Base-by-base conservation (phyloP, 495 filamentous ascomycete species). In the Neurospora sp. region DNA sequence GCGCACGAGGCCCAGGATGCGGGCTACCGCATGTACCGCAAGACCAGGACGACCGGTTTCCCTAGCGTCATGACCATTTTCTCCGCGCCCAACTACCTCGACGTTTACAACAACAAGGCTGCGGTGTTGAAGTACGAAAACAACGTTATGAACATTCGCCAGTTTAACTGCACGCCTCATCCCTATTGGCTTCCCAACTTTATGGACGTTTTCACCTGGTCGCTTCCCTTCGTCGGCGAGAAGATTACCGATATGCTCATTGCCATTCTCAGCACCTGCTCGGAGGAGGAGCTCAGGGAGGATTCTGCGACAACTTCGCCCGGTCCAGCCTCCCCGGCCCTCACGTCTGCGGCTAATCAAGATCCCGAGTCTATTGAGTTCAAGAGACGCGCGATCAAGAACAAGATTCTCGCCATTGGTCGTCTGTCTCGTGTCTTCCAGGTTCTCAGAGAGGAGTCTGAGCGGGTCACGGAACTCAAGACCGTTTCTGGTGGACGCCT, bases 41-140 rank as follows among this genome's bases (percentile, higher is more conserved):
- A 99, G 87, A 99, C 96, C 1, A 89, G 94, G 40, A 98, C 96
- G 1, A 99, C 96, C 16, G 96, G 96, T 3, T 99, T 99, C 86
- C 96, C 96, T 11, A 97, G 94, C 83, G 96, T 99, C 72, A 99
- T 99, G 96, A 99, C 96, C 59, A 99, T 99, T 80, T 99, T 99
- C 88, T 98, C 95, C 69, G 96, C 96, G 5, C 96, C 96, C 31
- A 99, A 99, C 80, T 98, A 99, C 80, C 87, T 99, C 75, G 96
- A 99, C 80, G 94, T 99, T n/a, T 99, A 99, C 85, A 99, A 99
- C 89, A 99, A 99, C 89, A 99, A 99, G 84, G 96, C 96, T 1
- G 96, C 96, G 0, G 96, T 99, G 27, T 85, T 99, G 74, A 99
- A 99, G 82, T 99, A 99, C 81, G 96, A 99, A 82, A 99, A 99